Evolutionary conservation across 805 yeast genomes (phyloP).

Genomic region (Wickerhamiella domercqiae): DNA sequence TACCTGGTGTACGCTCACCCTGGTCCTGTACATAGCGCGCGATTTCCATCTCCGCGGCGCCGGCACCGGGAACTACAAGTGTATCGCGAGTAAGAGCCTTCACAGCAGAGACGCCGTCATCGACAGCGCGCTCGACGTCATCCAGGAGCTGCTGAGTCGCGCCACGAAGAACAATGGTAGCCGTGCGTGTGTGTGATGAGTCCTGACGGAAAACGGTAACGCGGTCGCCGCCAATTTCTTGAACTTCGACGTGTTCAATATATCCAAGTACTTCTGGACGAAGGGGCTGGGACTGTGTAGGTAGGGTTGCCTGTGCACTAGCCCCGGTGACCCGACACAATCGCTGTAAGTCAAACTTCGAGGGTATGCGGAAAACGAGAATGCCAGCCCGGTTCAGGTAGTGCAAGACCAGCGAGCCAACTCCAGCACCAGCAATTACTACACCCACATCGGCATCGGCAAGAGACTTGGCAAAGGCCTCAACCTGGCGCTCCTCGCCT

Average conservation of each 20-base stretch:
- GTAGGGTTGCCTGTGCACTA: conserved; percentile 91
- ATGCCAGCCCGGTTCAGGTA: conserved; percentile 77
- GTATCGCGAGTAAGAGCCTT: conserved; percentile 78
- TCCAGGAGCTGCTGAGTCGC: conserved; percentile 90
- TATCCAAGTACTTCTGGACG: conserved; percentile 77
- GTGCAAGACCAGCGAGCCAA: conserved; percentile 88
- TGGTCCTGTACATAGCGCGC: conserved; percentile 62
- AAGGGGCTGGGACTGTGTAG: conserved; percentile 29
- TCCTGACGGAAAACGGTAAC: conserved; percentile 86
- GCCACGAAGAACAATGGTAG: conserved; percentile 88
- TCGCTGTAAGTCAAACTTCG: conserved; percentile 88
- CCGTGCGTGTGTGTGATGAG: conserved; percentile 50
- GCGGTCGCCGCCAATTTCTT: conserved; percentile 94
- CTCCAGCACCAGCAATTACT: conserved; percentile 83
- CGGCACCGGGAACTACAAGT: conserved; percentile 86
- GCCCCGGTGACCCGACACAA: conserved; percentile 95
- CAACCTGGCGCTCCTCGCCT: conserved; percentile 92
- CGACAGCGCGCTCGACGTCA: conserved; percentile 92
- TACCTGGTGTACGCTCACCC: conserved; percentile 91
- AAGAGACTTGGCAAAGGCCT: conserved; percentile 67
- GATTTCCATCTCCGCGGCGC: conserved; percentile 82
- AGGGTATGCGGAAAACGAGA: conserved; percentile 74
- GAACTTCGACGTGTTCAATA: conserved; percentile 75
- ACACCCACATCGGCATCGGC: conserved; percentile 69
- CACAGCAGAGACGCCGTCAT: conserved; percentile 86